Evolutionary conservation across 345 rosid species (phyloP).

Genomic region (Citrus medica): DNA sequence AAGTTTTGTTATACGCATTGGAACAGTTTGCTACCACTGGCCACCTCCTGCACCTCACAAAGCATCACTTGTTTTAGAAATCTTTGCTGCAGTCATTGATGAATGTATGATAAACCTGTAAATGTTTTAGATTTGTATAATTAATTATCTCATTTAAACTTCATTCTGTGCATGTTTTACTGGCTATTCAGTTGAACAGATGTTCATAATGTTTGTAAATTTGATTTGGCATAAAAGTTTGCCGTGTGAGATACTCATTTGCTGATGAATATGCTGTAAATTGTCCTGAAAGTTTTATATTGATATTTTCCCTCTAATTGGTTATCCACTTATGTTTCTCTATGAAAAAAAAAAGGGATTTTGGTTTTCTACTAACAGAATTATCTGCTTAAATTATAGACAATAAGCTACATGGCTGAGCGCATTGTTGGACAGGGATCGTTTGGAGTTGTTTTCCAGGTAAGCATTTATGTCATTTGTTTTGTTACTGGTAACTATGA

Average conservation of each 20-base stretch:
- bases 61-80: background rate
- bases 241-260: background rate
- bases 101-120: background rate
- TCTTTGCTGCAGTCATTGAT: background rate
- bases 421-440: conserved; percentile 98
- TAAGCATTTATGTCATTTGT: conserved; percentile 21
- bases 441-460: conserved; percentile 98
- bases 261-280: background rate
- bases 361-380: background rate
- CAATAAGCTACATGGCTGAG: conserved; percentile 98
- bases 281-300: background rate
- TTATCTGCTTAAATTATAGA: conserved; percentile 39
- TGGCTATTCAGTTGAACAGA: background rate
- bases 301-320: background rate
- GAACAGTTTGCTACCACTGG: background rate
- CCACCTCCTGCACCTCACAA: background rate
- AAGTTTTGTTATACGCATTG: background rate
- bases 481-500: background rate
- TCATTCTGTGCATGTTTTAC: background rate
- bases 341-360: too few relatives aligned
- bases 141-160: background rate
- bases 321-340: background rate
- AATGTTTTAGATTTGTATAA: background rate
- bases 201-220: too few relatives aligned
- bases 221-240: background rate